Base-by-base conservation (phyloP, 2,329 filamentous ascomycete genomes). In the Aspergillus felis region DNA sequence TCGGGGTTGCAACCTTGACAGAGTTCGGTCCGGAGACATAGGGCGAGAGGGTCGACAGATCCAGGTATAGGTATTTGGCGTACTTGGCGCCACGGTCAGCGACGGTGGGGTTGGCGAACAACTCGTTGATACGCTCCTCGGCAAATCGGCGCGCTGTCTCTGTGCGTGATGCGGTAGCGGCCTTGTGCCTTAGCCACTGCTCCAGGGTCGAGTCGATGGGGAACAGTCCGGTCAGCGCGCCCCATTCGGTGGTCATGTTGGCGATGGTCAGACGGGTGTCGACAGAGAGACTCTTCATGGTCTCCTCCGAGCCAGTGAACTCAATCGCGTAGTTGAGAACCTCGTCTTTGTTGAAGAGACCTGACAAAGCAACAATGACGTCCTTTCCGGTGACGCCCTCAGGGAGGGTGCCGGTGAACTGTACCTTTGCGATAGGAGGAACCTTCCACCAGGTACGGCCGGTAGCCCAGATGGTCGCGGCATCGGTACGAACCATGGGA, bases 301-400 rank as follows among this genome's bases (percentile, higher is more conserved):
- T 96, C 70, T 92, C 81, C 61, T 91, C 86, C 0, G 87, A 86
- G 12, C 92, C 93, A 0, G 85, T 86, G 68, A 97, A 96, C 69
- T 97, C 93, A 59, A 97, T 87, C 4, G 86, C 86, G 70, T 96
- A 91, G 76, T 97, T 97, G 14, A 97, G 81, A 0, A 97, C 93
- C 48, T 96, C 91, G 64, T 91, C 88, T 54, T 89, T 85, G 75
- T 90, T 89, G 79, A 97, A 95, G 0, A 96, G 76, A 1, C 89
- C 90, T 65, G 91, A 95, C 1, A 97, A 82, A 0, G 91, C 90
- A 27, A 97, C 84, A 63, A 97, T 97, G 12, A 96, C 89, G 72
- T 97, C 94, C 75, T 99, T 97, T 29, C 92, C 93, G 0, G 89
- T 91, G 1, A 96, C 92, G 10, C 92, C 92, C 1, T 79, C 77